A percentile compares a stretch with the other conserved stretches of the same genome.
Conservation (phyloP, 2,329 filamentous ascomycete genomes). For the Penicillium oxalicum region DNA sequence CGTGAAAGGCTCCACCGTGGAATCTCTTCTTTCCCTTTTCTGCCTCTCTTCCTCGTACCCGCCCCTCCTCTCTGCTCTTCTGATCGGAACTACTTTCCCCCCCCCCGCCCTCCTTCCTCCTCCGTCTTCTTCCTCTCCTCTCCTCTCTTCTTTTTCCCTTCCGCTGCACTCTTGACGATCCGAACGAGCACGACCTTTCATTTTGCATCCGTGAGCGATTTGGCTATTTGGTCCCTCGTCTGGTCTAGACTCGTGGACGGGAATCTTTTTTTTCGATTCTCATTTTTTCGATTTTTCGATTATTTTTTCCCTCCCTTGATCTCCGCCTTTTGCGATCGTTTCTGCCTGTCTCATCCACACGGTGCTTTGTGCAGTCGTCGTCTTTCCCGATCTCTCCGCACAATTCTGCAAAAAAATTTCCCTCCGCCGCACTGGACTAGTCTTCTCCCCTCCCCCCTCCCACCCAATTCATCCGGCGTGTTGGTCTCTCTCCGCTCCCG, state of each 20-base stretch:
- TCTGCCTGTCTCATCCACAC: conserved; percentile 7
- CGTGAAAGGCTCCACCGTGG: too few relatives aligned
- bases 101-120: conserved; percentile 1
- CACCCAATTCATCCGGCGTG: background rate
- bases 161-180: conserved; percentile 12
- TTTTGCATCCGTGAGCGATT: conserved; percentile 17
- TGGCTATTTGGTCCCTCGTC: conserved; percentile 8
- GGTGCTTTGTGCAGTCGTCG: conserved; percentile 6
- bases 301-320: conserved; percentile 5
- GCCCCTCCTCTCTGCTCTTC: background rate
- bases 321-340: conserved; percentile 12
- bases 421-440: background rate
- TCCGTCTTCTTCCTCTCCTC: conserved; percentile 2
- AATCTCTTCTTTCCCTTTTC: too few relatives aligned
- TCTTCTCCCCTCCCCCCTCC: background rate
- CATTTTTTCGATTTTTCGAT: conserved; percentile 2
- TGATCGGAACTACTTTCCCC: background rate
- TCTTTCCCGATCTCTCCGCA: conserved; percentile 11
- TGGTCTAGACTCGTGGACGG: background rate
- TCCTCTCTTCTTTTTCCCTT: background rate
- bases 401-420: conserved; percentile 1
- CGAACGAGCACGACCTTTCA: conserved; percentile 13
- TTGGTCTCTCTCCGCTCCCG: too few relatives aligned
- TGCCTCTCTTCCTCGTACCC: background rate
- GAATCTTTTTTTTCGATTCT: conserved; percentile 5